A percentile compares a stretch with the other conserved stretches of the same genome.
These are phyloP conservation scores for Bipolaris bicolor DNA, from an alignment of 2,329 filamentous ascomycete genomes.

Conservation along the genomic window DNA sequence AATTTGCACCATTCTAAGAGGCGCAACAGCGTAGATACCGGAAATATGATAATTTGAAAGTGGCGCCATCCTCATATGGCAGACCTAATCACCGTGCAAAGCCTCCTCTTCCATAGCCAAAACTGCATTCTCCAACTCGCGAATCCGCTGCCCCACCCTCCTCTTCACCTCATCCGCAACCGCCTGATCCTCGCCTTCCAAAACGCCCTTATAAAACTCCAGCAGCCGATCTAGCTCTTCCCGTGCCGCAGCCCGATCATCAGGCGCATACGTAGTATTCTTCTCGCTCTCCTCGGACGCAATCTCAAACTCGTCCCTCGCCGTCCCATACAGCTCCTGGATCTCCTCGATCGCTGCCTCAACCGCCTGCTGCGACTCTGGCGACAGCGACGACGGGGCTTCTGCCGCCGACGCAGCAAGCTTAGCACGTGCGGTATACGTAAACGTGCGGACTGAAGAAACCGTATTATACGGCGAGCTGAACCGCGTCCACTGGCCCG, in stretches of 20 bases:
- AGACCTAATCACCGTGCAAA: conserved; percentile 53
- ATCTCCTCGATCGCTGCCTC: conserved; percentile 45
- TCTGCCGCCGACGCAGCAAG: conserved; percentile 14
- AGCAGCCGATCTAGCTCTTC: conserved; percentile 60
- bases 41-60: not conserved
- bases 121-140: conserved; percentile 61
- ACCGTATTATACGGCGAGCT: conserved; percentile 35
- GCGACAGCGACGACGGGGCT: conserved; percentile 17
- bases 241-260: conserved; percentile 59
- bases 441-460: conserved; percentile 43
- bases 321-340: conserved; percentile 47
- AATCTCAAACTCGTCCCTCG: conserved; percentile 56
- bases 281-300: conserved; percentile 60
- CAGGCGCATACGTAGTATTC: conserved; percentile 61
- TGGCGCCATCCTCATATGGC: not conserved
- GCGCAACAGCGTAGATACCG: not conserved
- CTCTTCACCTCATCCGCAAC: conserved; percentile 59
- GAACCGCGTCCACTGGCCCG: conserved; percentile 45
- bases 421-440: conserved; percentile 13
- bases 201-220: conserved; percentile 53
- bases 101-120: conserved; percentile 59
- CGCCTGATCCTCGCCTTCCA: conserved; percentile 50
- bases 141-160: conserved; percentile 58
- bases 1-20: not conserved
- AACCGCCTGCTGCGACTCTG: conserved; percentile 31